phyloP scores from a whole-genome alignment of 176 grass and related monocot species.

The Triticum aestivum region DNA sequence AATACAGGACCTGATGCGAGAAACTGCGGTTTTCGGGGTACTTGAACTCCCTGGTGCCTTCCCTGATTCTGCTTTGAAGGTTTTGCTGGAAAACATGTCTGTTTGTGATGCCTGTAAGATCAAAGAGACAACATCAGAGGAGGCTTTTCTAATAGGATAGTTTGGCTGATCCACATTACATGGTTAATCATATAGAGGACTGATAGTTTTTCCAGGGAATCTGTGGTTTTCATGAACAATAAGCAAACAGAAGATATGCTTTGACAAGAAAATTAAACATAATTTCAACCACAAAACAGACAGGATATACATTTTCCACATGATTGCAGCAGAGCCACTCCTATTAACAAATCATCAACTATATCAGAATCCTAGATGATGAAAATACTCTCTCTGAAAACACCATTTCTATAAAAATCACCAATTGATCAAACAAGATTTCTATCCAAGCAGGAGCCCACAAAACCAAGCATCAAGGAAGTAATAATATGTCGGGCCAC shows the following conservation, averaged over 20 bases:
- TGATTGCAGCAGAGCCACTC: neutral
- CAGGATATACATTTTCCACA: neutral
- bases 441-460: neutral
- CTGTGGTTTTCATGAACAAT: neutral
- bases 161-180: neutral
- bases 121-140: neutral
- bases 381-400: neutral
- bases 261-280: neutral
- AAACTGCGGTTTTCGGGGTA: neutral
- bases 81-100: constrained; percentile 18
- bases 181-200: neutral
- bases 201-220: neutral
- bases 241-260: neutral
- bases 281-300: neutral
- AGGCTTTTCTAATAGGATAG: neutral
- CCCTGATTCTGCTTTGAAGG: constrained; percentile 3
- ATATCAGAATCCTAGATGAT: neutral
- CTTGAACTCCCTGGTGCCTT: constrained; percentile 29
- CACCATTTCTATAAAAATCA: neutral
- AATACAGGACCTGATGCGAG: neutral
- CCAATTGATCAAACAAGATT: constrained; percentile 4
- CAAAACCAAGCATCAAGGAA: constrained; percentile 11
- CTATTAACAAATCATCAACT: neutral
- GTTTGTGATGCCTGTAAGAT: constrained; percentile 35
- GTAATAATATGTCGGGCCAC: neutral